Base-by-base conservation (phyloP, 2,329 filamentous ascomycete genomes). In the Rhynchosporium graminicola region DNA sequence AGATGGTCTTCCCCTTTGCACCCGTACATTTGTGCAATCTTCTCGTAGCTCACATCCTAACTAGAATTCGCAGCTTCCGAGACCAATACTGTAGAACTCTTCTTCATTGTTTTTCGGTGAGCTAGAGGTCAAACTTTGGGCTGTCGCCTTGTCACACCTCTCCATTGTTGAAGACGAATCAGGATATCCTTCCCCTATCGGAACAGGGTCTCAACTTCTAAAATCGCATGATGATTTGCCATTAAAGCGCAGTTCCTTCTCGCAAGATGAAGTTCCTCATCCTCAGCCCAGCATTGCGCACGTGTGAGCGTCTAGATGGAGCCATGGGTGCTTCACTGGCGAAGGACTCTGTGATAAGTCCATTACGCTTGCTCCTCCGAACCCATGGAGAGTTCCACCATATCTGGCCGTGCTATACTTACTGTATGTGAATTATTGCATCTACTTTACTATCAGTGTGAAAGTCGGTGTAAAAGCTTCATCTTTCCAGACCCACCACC, bases 331-430 rank as follows among this genome's bases (percentile, higher is more conserved):
- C 36, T 82, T 76, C 20, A 85, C 1, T 20, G 20, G 20, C 20
- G 20, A 20, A 48, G 79, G 76, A 12, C 79, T 80, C 26, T 83
- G 80, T 2, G 81, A 83, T 59, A 85, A 84, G 66, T 86, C 83
- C 83, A 85, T 86, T 6, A 83, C 84, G 68, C 85, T 85, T 8
- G 83, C 82, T 6, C 83, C 83, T 73, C 86, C 82, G 0, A 81
- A 83, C 42, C 85, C 75, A 64, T 85, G 85, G 28, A 85, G 79
- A 29, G 84, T 77, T 48, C 77, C 73, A 28, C 79, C 81, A 12
- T 80, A 72, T 77, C 74, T 0, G 76, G 77, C 12, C 76, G 79
- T 0, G 77, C 81, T 81, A 69, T 3, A 65, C 68, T 65, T 83
- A 77, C 8, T 86, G 73, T 2, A 77, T 78, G 3, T 74, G 69